Conservation (phyloP, 2,329 filamentous ascomycete species). For the Akanthomyces lecanii region DNA sequence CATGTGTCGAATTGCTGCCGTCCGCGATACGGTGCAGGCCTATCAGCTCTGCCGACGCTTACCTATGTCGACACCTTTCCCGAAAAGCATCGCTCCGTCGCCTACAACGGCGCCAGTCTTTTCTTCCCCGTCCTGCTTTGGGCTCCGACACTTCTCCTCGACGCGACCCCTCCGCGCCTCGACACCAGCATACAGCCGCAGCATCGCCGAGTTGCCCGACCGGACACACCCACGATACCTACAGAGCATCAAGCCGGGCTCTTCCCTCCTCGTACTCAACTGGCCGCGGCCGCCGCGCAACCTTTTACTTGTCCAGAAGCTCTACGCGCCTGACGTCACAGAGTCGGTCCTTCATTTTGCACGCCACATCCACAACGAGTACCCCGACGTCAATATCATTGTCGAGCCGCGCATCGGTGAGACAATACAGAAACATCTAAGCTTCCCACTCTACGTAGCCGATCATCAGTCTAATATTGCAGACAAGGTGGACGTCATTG, state of each 20-base stretch:
- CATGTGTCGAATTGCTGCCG: slow-evolving; percentile 7
- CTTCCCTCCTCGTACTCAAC: slow-evolving; percentile 52
- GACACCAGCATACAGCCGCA: slow-evolving; percentile 24
- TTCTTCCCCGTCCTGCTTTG: neutral
- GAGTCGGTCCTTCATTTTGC: slow-evolving; percentile 52
- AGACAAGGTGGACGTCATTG: slow-evolving; percentile 79
- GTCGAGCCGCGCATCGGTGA: slow-evolving; percentile 74
- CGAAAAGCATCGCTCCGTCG: neutral
- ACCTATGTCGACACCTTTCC: neutral
- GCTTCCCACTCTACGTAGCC: slow-evolving; percentile 68
- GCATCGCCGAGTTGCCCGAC: slow-evolving; percentile 31
- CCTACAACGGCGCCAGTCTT: neutral
- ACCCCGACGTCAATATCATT: slow-evolving; percentile 75
- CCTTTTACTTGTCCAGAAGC: slow-evolving; percentile 55
- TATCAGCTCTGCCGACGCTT: neutral
- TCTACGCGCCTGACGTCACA: slow-evolving; percentile 50
- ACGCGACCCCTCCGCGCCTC: neutral
- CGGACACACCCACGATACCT: slow-evolving; percentile 35
- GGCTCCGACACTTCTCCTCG: neutral
- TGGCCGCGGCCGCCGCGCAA: slow-evolving; percentile 53
- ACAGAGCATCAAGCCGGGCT: slow-evolving; percentile 41
- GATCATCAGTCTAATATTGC: slow-evolving; percentile 54
- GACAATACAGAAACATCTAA: slow-evolving; percentile 64
- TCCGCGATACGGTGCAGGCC: neutral
- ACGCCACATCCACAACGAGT: slow-evolving; percentile 73